These are phyloP conservation scores for Inonotus obliquus DNA, from an alignment of 1,284 basidiomycete species.

Conservation along the genomic window DNA sequence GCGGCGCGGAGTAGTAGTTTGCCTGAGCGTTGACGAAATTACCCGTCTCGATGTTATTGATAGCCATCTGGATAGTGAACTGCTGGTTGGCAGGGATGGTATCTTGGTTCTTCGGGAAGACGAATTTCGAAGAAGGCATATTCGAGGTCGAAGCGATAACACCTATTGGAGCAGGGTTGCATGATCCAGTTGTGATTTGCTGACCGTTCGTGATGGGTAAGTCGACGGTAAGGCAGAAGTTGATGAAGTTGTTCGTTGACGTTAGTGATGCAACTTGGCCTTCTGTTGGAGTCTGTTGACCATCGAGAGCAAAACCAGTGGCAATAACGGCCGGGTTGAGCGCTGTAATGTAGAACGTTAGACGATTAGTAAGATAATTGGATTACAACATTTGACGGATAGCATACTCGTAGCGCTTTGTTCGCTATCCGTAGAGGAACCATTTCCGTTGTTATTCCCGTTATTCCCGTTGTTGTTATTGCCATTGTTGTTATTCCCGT, in stretches of 20 bases:
- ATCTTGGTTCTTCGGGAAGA: slow-evolving; percentile 39
- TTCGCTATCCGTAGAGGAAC: not conserved
- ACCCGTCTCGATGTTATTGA: slow-evolving; percentile 46
- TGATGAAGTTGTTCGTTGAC: slow-evolving; percentile 54
- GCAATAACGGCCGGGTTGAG: slow-evolving; percentile 40
- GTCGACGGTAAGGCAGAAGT: slow-evolving; percentile 30
- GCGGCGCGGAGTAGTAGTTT: slow-evolving; percentile 55
- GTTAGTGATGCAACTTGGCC: slow-evolving; percentile 46
- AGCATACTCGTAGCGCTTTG: not conserved
- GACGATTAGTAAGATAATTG: slow-evolving; percentile 27
- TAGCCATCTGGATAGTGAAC: slow-evolving; percentile 48
- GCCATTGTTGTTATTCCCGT: not conserved
- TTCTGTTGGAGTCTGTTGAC: slow-evolving; percentile 37
- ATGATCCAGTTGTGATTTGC: slow-evolving; percentile 39
- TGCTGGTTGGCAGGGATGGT: slow-evolving; percentile 38
- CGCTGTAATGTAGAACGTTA: slow-evolving; percentile 26
- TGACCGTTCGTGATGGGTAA: slow-evolving; percentile 39
- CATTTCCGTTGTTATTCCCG: not conserved
- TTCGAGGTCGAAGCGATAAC: slow-evolving; percentile 37
- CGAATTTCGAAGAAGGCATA: slow-evolving; percentile 50
- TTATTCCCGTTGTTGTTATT: not conserved
- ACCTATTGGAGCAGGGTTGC: slow-evolving; percentile 40
- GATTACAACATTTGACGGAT: slow-evolving; percentile 5
- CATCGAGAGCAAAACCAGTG: slow-evolving; percentile 38
- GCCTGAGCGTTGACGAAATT: slow-evolving; percentile 48